Evolutionary conservation across 345 rosid genomes (phyloP).

Genomic region (Euphorbia tirucalli): DNA sequence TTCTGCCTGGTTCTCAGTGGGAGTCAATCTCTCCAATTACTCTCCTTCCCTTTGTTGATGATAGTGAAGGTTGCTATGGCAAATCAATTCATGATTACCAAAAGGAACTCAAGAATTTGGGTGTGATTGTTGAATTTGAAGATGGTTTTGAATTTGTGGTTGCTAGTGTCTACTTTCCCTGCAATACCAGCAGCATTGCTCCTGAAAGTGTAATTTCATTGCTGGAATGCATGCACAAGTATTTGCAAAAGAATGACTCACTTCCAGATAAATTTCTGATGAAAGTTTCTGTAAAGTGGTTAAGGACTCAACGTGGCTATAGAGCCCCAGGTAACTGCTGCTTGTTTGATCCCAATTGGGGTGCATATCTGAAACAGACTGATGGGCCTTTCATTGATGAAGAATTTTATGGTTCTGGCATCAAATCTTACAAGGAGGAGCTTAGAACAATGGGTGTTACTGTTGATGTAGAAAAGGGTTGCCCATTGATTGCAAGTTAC

Average conservation of each 20-base stretch:
- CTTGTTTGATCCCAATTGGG: conserved; percentile 43
- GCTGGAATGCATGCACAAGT: conserved; percentile 42
- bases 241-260: conserved; percentile 19
- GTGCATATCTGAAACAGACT: conserved; percentile 24
- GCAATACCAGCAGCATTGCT: conserved; percentile 23
- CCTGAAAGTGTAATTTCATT: conserved; percentile 38
- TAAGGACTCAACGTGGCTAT: conserved; percentile 58
- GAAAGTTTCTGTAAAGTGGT: conserved; percentile 45
- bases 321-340: conserved; percentile 46
- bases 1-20: conserved; percentile 59
- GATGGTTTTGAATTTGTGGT: conserved; percentile 51
- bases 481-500: conserved; percentile 37
- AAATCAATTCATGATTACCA: conserved; percentile 37
- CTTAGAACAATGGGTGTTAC: conserved; percentile 47
- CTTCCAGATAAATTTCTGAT: conserved; percentile 32
- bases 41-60: conserved; percentile 61
- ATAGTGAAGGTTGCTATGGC: conserved; percentile 44
- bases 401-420: conserved; percentile 43
- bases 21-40: conserved; percentile 45
- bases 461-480: conserved; percentile 28
- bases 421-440: conserved; percentile 37
- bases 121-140: conserved; percentile 38
- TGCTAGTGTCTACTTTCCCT: conserved; percentile 38
- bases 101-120: conserved; percentile 49
- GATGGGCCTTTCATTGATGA: conserved; percentile 85